A percentile compares a stretch with the other conserved stretches of the same genome.
These are phyloP conservation scores for Suillus lakei DNA, from an alignment of 768 basidiomycete genomes.

Conservation along the genomic window DNA sequence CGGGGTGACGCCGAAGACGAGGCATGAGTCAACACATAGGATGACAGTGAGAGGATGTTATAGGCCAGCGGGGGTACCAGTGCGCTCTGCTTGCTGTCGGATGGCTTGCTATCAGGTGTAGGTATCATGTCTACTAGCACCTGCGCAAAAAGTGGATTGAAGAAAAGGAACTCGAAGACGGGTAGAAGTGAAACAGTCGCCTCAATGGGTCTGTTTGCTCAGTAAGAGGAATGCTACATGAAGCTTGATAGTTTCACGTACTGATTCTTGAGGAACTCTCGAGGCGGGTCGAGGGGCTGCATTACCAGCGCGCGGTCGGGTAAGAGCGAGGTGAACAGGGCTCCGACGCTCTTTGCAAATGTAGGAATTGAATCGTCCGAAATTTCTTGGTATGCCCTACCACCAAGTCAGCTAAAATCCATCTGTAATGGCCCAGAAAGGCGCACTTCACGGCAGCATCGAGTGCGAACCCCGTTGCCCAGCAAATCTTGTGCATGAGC, in stretches of 20 bases:
- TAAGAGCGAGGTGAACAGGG: constrained; percentile 54
- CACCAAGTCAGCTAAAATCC: background rate
- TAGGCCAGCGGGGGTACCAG: constrained; percentile 44
- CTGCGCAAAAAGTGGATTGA: constrained; percentile 54
- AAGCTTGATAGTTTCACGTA: constrained; percentile 28
- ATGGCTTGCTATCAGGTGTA: constrained; percentile 26
- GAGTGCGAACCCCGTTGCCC: constrained; percentile 59
- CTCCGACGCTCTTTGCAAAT: constrained; percentile 53
- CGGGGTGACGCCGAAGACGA: constrained; percentile 62
- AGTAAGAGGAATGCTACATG: constrained; percentile 1
- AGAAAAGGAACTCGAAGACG: constrained; percentile 61
- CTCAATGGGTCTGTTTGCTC: constrained; percentile 60
- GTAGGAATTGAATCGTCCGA: constrained; percentile 57
- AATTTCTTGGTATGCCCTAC: constrained; percentile 61
- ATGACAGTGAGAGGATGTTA: constrained; percentile 60
- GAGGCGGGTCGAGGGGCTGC: constrained; percentile 49
- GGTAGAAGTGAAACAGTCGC: constrained; percentile 62
- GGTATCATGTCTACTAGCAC: constrained; percentile 47
- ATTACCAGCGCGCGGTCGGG: constrained; percentile 58
- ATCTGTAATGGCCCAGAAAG: background rate
- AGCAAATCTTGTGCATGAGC: constrained; percentile 60
- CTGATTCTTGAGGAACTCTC: constrained; percentile 64
- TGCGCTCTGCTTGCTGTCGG: constrained; percentile 2
- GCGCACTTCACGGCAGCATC: constrained; percentile 54
- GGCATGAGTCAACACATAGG: constrained; percentile 71